phyloP scores from a whole-genome alignment of 306 rosid species.

The Biancaea sappan region DNA sequence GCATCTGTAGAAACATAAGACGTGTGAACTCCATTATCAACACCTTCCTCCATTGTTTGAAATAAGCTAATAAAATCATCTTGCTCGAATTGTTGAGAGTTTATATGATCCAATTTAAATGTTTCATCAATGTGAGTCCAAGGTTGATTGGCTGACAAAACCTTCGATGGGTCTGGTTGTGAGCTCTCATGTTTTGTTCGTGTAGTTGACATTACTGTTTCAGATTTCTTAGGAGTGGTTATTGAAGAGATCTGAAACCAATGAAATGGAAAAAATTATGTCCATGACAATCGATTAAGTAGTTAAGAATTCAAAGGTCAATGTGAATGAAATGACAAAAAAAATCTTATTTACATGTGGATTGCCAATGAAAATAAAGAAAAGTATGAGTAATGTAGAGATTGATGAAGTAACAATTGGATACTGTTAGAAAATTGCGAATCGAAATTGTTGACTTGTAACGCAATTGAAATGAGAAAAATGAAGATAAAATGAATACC shows the following conservation, averaged over 20 bases:
- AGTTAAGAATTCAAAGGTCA: not conserved
- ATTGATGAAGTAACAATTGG: not conserved
- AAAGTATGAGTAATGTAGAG: too few species aligned
- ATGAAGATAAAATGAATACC: too few species aligned
- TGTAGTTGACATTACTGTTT: not conserved
- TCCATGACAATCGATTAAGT: not conserved
- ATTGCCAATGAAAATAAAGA: too few species aligned
- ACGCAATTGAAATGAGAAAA: too few species aligned
- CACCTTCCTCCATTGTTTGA: not conserved
- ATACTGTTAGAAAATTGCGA: too few species aligned
- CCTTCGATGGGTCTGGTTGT: not conserved
- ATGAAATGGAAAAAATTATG: not conserved
- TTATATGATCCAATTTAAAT: not conserved
- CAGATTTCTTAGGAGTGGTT: not conserved
- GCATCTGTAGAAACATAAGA: not conserved
- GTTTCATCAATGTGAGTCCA: not conserved
- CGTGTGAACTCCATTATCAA: not conserved
- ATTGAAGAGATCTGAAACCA: not conserved
- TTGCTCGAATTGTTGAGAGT: not conserved
- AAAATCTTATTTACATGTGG: not conserved
- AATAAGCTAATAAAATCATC: conserved; percentile 17
- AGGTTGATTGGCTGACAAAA: not conserved
- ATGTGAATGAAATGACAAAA: not conserved
- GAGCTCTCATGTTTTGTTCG: not conserved
- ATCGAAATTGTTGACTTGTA: too few species aligned